These are phyloP conservation scores for Prasinococcaceae sp. DNA, from an alignment of 139 green algal species.

Conservation along the genomic window DNA sequence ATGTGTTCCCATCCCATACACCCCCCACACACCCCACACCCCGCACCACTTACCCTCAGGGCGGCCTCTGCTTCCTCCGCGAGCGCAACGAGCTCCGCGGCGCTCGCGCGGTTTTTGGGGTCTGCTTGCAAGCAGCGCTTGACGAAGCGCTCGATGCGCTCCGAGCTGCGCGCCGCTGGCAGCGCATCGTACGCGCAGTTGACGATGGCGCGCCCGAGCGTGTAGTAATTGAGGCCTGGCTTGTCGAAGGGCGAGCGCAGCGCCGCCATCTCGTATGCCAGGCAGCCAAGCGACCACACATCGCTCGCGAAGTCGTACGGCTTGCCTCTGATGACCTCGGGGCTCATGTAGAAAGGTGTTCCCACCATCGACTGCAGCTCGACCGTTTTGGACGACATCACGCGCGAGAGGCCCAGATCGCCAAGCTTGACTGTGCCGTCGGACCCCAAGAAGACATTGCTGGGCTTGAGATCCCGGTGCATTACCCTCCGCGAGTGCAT, in stretches of 20 bases:
- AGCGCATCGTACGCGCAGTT: neutral
- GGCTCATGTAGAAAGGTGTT: conserved; percentile 18
- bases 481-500: no score
- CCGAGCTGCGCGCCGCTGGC: no score
- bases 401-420: conserved; percentile 15
- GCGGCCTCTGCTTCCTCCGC: no score
- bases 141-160: no score
- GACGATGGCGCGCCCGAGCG: conserved; percentile 55
- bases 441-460: conserved; percentile 3
- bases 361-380: conserved; percentile 13
- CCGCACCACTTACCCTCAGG: no score
- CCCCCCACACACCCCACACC: no score
- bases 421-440: conserved; percentile 6
- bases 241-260: neutral
- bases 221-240: conserved; percentile 21
- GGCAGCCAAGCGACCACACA: conserved; percentile 8
- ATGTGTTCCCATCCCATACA: no score
- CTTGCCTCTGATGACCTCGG: conserved; percentile 12
- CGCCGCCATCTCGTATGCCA: conserved; percentile 8
- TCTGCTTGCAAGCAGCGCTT: no score
- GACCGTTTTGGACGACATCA: conserved; percentile 23
- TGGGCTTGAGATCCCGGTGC: conserved; percentile 11
- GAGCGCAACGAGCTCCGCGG: no score
- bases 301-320: conserved; percentile 15
- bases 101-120: no score